These are phyloP conservation scores for Aristolochia contorta DNA, from an alignment of 164 flowering plant species.

Conservation along the genomic window DNA sequence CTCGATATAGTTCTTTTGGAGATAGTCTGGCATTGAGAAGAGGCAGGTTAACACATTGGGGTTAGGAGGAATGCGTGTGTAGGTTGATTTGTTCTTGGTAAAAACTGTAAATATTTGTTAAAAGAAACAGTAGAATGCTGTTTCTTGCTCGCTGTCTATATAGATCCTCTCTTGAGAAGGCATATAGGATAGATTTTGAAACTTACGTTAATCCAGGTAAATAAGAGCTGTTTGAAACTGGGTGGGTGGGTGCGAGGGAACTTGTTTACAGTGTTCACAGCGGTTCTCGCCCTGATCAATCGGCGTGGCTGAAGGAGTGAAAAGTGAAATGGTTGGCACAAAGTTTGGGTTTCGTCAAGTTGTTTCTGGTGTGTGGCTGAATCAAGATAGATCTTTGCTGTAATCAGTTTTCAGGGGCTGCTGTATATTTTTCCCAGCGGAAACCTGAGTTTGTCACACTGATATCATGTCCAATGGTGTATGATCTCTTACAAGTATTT, in stretches of 20 bases:
- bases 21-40: too few species aligned
- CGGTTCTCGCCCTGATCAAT: not conserved
- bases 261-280: not conserved
- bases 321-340: not conserved
- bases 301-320: not conserved
- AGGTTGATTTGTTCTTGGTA: constrained; percentile 7
- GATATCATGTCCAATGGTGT: constrained; percentile 1
- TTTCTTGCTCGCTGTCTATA: constrained; percentile 3
- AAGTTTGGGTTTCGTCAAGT: too few species aligned
- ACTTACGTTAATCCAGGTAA: constrained; percentile 3
- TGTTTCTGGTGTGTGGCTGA: constrained; percentile 6
- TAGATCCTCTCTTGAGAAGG: constrained; percentile 1
- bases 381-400: constrained; percentile 4
- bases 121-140: not conserved
- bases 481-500: not conserved
- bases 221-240: constrained; percentile 9
- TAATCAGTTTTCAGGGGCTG: constrained; percentile 4
- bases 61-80: constrained; percentile 1
- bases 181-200: not conserved
- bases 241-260: not conserved
- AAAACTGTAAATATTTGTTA: constrained; percentile 8
- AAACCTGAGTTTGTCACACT: not conserved
- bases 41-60: not conserved
- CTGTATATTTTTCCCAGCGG: constrained; percentile 9
- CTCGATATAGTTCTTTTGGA: too few species aligned